These are phyloP conservation scores for Podila horticola DNA, from an alignment of 192 early-diverging fungal species.

Conservation along the genomic window DNA sequence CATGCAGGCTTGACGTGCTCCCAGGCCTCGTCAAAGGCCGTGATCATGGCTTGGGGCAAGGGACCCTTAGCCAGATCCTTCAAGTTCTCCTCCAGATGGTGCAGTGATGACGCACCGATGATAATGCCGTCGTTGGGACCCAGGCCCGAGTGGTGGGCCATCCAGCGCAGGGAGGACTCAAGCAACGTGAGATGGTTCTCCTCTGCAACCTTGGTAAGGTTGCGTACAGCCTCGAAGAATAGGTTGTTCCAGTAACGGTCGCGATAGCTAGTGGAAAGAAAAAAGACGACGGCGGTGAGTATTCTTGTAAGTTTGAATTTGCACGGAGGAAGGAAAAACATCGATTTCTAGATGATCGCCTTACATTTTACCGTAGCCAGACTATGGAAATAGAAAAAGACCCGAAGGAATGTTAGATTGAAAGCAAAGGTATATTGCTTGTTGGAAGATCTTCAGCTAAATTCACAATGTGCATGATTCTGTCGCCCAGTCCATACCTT, in stretches of 20 bases:
- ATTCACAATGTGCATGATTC: background rate
- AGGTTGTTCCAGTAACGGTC: constrained; percentile 59
- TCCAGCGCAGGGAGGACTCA: constrained; percentile 53
- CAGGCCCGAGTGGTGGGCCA: constrained; percentile 52
- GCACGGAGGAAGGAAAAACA: background rate
- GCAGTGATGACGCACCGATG: constrained; percentile 52
- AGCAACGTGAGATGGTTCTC: constrained; percentile 38
- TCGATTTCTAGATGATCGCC: background rate
- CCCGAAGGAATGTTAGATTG: background rate
- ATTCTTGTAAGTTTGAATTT: background rate
- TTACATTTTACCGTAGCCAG: constrained; percentile 29
- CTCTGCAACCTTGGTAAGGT: constrained; percentile 32
- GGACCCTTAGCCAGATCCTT: constrained; percentile 60
- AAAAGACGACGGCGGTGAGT: background rate
- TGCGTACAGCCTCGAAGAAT: constrained; percentile 64
- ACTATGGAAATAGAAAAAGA: background rate
- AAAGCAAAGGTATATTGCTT: background rate
- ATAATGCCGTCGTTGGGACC: constrained; percentile 44
- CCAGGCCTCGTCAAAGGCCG: constrained; percentile 72
- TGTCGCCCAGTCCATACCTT: constrained; percentile 5
- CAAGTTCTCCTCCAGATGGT: constrained; percentile 57
- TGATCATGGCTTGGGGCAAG: constrained; percentile 59
- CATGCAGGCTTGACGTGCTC: constrained; percentile 48
- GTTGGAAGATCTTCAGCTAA: background rate
- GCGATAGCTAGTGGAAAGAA: constrained; percentile 35